These are phyloP conservation scores for Hygrophorus russula DNA, from an alignment of 768 basidiomycete genomes.

Conservation along the genomic window DNA sequence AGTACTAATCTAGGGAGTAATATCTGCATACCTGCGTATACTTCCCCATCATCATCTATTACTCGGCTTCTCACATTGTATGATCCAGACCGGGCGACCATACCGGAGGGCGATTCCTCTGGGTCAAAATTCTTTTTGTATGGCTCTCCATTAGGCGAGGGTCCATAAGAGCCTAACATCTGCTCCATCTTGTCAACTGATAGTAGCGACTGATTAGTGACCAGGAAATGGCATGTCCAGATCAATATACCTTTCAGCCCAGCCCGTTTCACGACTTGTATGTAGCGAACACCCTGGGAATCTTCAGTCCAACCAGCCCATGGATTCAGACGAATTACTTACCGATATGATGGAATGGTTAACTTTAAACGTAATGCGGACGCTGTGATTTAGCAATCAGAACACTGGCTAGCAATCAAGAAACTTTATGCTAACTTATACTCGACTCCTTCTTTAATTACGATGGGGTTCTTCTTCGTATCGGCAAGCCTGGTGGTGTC, in stretches of 20 bases:
- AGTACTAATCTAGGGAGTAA: constrained; percentile 13
- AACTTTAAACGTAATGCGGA: constrained; percentile 75
- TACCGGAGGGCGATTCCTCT: constrained; percentile 64
- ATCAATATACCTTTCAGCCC: constrained; percentile 52
- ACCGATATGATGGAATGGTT: constrained; percentile 86
- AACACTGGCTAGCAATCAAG: background rate
- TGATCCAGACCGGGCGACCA: constrained; percentile 71
- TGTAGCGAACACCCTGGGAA: constrained; percentile 65
- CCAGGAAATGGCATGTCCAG: constrained; percentile 2
- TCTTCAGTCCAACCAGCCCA: background rate
- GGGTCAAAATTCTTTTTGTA: constrained; percentile 71
- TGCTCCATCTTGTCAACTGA: constrained; percentile 86
- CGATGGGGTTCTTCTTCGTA: constrained; percentile 68
- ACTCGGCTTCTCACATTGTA: constrained; percentile 78
- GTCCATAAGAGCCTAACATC: constrained; percentile 93
- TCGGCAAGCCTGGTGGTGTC: constrained; percentile 33
- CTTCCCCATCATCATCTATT: constrained; percentile 73
- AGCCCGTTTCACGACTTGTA: constrained; percentile 79
- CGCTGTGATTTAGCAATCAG: constrained; percentile 27
- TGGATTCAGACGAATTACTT: constrained; percentile 11
- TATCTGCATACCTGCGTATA: constrained; percentile 53
- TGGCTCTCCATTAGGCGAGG: constrained; percentile 47
- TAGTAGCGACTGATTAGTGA: constrained; percentile 4
- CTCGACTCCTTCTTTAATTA: constrained; percentile 77
- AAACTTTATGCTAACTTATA: constrained; percentile 61